phyloP scores from a whole-genome alignment of 2,329 filamentous ascomycete species.

The Paraphoma sp. region DNA sequence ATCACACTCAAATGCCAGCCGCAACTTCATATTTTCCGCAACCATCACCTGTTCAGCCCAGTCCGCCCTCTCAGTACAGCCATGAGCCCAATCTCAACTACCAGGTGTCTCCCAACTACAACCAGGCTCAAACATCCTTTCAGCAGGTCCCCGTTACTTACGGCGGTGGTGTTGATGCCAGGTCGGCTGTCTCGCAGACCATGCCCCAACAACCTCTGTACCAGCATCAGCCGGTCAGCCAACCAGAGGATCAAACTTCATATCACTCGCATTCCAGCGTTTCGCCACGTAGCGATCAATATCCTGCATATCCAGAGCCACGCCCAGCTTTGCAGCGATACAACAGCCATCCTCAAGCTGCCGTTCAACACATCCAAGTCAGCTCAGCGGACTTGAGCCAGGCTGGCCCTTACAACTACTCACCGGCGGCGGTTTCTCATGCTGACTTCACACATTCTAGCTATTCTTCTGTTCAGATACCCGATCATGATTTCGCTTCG shows the following conservation, averaged over 20 bases:
- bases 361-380: slow-evolving; percentile 22
- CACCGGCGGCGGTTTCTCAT: slow-evolving; percentile 29
- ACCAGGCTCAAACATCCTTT: slow-evolving; percentile 27
- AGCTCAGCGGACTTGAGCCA: slow-evolving; percentile 29
- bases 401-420: slow-evolving; percentile 25
- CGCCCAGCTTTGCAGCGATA: slow-evolving; percentile 28
- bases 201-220: slow-evolving; percentile 31
- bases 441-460: slow-evolving; percentile 35
- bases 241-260: slow-evolving; percentile 27
- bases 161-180: slow-evolving; percentile 24
- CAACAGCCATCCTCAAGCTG: slow-evolving; percentile 30
- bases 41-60: slow-evolving; percentile 34
- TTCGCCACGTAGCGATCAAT: slow-evolving; percentile 31
- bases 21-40: slow-evolving; percentile 42
- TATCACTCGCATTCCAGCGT: slow-evolving; percentile 30
- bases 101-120: slow-evolving; percentile 28
- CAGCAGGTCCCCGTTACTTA: slow-evolving; percentile 36
- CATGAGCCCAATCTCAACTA: slow-evolving; percentile 25
- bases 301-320: slow-evolving; percentile 28
- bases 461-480: slow-evolving; percentile 44
- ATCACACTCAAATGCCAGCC: slow-evolving; percentile 36
- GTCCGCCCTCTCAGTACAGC: slow-evolving; percentile 29
- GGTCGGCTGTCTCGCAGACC: slow-evolving; percentile 27
- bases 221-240: slow-evolving; percentile 25
- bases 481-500: slow-evolving; percentile 40